phyloP scores from a whole-genome alignment of 75 land plant species.

The Picea glauca region DNA sequence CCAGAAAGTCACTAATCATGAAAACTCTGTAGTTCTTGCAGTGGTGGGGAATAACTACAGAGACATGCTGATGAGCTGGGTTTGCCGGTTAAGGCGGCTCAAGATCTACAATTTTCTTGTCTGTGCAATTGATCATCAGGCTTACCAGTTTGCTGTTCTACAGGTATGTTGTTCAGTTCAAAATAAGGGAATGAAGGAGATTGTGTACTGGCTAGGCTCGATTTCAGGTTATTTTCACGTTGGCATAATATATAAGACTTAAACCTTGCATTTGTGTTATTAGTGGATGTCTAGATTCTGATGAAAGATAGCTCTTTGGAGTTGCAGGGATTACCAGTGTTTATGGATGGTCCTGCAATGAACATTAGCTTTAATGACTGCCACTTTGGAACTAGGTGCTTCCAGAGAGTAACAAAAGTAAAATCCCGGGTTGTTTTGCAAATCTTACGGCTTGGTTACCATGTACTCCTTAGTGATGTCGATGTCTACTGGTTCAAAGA shows the following conservation, averaged over 20 bases:
- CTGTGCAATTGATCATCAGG: conserved; percentile 73
- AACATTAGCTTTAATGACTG: conserved; percentile 84
- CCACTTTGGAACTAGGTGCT: conserved; percentile 94
- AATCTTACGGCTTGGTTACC: conserved; percentile 73
- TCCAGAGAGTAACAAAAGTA: conserved; percentile 81
- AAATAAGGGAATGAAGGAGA: background rate
- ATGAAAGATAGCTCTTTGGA: conserved; percentile 11
- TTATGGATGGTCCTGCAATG: conserved; percentile 41
- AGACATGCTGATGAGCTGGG: conserved; percentile 98
- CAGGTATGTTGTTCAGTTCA: conserved; percentile 44
- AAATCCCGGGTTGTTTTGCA: conserved; percentile 87
- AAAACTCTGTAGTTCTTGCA: conserved; percentile 67
- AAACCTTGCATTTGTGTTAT: background rate
- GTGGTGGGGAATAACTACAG: conserved; percentile 83
- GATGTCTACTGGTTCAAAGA: conserved; percentile 96
- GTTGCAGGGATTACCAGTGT: conserved; percentile 85
- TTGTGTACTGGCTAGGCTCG: background rate
- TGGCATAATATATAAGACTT: background rate
- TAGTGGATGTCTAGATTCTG: conserved; percentile 3
- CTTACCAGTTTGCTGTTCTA: conserved; percentile 58
- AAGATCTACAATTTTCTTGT: conserved; percentile 62
- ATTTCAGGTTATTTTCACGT: background rate
- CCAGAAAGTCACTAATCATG: conserved; percentile 42
- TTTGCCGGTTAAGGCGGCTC: conserved; percentile 66
- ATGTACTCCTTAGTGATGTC: conserved; percentile 92